Percentiles rank a stretch among this genome's conserved stretches.
These are phyloP conservation scores for Termitomyces titanicus DNA, from an alignment of 768 basidiomycete species.

Conservation along the genomic window DNA sequence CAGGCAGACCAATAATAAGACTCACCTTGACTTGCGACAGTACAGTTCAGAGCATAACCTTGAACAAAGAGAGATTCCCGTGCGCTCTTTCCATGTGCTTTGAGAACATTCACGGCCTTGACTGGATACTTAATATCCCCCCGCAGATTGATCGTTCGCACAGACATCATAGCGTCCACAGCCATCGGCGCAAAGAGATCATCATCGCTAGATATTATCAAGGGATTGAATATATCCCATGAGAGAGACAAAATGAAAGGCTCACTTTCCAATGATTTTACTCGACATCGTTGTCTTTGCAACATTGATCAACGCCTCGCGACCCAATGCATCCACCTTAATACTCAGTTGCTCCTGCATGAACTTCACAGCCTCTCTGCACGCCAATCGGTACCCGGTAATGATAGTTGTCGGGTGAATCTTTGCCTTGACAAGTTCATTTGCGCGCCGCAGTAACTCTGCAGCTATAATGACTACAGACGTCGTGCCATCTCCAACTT, in stretches of 20 bases:
- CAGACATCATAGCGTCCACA: constrained; percentile 97
- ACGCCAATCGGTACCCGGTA: constrained; percentile 95
- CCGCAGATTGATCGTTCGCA: constrained; percentile 88
- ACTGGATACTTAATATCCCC: constrained; percentile 99
- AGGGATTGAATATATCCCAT: not conserved
- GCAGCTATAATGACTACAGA: constrained; percentile 98
- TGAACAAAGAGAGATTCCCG: constrained; percentile 92
- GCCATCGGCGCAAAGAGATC: constrained; percentile 98
- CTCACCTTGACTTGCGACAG: constrained; percentile 96
- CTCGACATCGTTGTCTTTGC: constrained; percentile 99
- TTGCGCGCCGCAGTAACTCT: constrained; percentile 93
- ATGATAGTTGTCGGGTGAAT: constrained; percentile 99
- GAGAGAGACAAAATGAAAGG: constrained; percentile 11
- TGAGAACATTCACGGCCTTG: constrained; percentile 97
- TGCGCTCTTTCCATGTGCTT: constrained; percentile 95
- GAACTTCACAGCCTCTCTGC: constrained; percentile 95
- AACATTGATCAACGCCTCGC: constrained; percentile 89
- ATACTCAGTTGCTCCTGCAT: constrained; percentile 97
- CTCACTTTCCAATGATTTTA: constrained; percentile 96
- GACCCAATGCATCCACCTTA: constrained; percentile 89
- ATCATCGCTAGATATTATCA: constrained; percentile 65
- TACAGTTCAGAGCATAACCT: constrained; percentile 98
- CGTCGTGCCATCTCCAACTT: constrained; percentile 98
- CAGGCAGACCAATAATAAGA: not conserved
- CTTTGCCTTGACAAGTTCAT: constrained; percentile 96